Conservation (phyloP, 2,329 filamentous ascomycete species). For the Alternaria viburni region DNA sequence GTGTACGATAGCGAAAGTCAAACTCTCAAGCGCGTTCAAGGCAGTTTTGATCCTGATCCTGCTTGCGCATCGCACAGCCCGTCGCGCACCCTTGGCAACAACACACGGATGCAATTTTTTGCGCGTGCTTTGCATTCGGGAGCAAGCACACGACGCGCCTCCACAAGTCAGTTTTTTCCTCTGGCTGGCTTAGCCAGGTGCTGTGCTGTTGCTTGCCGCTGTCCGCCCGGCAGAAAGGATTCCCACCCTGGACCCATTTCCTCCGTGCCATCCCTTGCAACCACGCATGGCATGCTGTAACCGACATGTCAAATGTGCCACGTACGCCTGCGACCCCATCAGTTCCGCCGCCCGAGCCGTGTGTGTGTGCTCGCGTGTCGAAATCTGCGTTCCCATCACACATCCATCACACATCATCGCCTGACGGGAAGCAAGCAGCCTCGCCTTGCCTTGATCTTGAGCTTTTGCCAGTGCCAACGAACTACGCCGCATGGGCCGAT, state of each 20-base stretch:
- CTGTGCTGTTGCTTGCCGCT: not conserved
- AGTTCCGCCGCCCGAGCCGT: conserved; percentile 6
- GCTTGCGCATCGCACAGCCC: not conserved
- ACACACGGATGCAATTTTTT: not conserved
- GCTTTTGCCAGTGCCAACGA: not conserved
- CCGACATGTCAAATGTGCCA: conserved; percentile 5
- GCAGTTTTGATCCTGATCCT: not conserved
- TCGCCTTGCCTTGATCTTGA: not conserved
- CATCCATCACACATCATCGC: not conserved
- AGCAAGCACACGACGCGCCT: not conserved
- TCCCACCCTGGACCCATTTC: conserved; percentile 12
- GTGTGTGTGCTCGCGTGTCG: not conserved
- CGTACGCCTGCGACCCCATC: conserved; percentile 4
- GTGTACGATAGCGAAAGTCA: not conserved
- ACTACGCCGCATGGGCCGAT: not conserved
- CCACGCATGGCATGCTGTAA: conserved; percentile 1
- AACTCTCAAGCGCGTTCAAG: not conserved
- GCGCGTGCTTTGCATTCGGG: not conserved
- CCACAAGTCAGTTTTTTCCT: not conserved
- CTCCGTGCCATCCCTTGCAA: conserved; percentile 8
- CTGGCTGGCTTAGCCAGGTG: not conserved
- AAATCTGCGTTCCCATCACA: not conserved
- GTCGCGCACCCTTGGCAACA: not conserved
- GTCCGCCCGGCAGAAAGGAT: conserved; percentile 7
- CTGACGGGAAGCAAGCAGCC: not conserved